Conservation (phyloP, 2,329 filamentous ascomycete species). For the Magnaporthiopsis rhizophila region DNA sequence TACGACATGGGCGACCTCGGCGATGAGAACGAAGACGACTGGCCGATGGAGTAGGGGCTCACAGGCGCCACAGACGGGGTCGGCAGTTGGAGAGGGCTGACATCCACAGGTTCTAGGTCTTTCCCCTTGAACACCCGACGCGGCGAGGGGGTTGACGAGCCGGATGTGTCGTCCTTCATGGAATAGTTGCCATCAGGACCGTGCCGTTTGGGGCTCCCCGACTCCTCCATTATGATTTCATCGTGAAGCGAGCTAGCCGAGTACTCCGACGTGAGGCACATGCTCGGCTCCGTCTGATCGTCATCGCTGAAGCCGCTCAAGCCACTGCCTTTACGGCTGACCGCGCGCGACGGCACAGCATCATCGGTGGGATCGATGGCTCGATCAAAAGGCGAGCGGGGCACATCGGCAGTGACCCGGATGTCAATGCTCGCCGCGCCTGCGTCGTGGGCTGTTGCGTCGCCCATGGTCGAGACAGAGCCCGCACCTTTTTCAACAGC, state of each 20-base stretch:
- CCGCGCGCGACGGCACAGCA: conserved; percentile 14
- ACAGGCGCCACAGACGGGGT: conserved; percentile 39
- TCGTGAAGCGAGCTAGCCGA: conserved; percentile 45
- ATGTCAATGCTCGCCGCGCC: conserved; percentile 14
- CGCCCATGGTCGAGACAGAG: neutral
- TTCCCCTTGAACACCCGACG: conserved; percentile 31
- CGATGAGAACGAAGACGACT: conserved; percentile 60
- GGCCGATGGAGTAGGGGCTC: conserved; percentile 58
- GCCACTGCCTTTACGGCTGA: conserved; percentile 38
- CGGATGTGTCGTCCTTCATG: conserved; percentile 25
- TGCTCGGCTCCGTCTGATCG: conserved; percentile 25
- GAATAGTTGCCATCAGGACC: conserved; percentile 12
- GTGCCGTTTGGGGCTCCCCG: conserved; percentile 24
- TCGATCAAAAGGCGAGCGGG: conserved; percentile 3
- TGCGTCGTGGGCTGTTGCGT: neutral
- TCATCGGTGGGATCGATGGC: conserved; percentile 11
- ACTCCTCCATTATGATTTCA: conserved; percentile 41
- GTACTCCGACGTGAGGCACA: conserved; percentile 37
- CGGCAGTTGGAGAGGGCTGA: conserved; percentile 36
- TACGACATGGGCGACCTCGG: conserved; percentile 62
- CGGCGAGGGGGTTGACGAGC: conserved; percentile 37
- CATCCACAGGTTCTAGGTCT: conserved; percentile 43
- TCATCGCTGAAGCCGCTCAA: conserved; percentile 38
- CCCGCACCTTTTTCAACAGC: conserved; percentile 4
- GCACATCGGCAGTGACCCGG: conserved; percentile 13